Base-by-base conservation (phyloP, 2,329 filamentous ascomycete species). In the Xylogone sp. region DNA sequence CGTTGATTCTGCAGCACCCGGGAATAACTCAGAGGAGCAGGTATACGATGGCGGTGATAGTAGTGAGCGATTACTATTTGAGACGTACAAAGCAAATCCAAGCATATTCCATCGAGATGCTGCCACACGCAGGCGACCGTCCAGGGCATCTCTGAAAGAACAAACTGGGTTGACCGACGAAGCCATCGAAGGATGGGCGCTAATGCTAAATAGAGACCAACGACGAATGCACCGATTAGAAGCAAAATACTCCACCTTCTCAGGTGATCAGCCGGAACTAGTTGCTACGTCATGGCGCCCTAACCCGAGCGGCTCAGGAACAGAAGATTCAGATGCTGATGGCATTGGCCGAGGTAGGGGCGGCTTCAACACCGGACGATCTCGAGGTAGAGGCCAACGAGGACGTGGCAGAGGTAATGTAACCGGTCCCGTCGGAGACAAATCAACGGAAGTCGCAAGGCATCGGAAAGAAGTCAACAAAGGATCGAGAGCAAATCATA, bases 101-200 rank as follows among this genome's bases (percentile, higher is more conserved):
- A 79, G 75, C 6, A 64, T 85, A 0, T 97, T 97, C 62, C 79
- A 75, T 4, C 81, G 92, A 18, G 88, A 92, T 53, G 78, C 84
- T 1, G 77, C 79, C 4, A 90, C 87, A 0, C 78, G 90, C 49
- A 77, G 87, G 55, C 77, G 86, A 0, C 76, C 78, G 20, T 72
- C 78, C 1, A 78, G 94, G 39, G 69, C 68, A 6, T 79, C 79
- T 29, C 67, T 99, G 46, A 87, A 85, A 59, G 78, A 79, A 20
- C 84, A 91, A 53, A 96, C 90, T 1, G 86, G 86, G 3, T 90
- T 97, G 90, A 91, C 90, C 0, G 92, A 97, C 60, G 93, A 97
- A 69, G 85, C 87, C 2, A 87, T 99, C 29, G 94, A 97, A 69
- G 94, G 94, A 4, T 99, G 93, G 92, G 90, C 82, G 0, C 73